Percentiles rank a stretch among this genome's conserved stretches.
Conservation (phyloP, 495 filamentous ascomycete genomes). For the Talaromyces liani region DNA sequence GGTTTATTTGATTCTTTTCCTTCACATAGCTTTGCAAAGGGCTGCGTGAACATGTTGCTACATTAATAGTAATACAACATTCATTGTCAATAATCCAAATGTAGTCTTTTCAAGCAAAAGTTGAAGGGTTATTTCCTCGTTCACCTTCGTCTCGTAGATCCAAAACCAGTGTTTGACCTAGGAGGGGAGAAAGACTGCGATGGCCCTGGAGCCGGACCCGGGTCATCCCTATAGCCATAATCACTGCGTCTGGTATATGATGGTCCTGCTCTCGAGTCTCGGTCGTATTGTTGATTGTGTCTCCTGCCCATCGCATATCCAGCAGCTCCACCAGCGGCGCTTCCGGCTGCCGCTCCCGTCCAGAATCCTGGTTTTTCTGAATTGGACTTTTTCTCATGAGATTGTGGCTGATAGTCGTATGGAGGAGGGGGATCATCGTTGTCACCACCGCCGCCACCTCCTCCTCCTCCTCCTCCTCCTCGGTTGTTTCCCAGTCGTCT, state of each 20-base stretch:
- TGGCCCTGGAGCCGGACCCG: neutral
- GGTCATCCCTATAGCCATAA: neutral
- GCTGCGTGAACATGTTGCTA: neutral
- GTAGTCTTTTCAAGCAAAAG: neutral
- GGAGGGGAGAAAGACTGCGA: constrained; percentile 32
- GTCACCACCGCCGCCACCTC: constrained; percentile 45
- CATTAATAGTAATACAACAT: neutral
- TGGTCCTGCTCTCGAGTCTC: neutral
- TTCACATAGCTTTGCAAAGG: neutral
- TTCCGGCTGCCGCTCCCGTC: constrained; percentile 66
- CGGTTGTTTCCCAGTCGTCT: constrained; percentile 28
- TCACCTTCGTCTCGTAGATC: constrained; percentile 73
- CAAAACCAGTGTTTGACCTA: constrained; percentile 81
- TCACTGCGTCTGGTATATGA: constrained; percentile 3
- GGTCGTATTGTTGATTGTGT: constrained; percentile 14
- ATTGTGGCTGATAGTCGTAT: constrained; percentile 50
- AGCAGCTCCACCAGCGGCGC: constrained; percentile 62
- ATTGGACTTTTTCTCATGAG: constrained; percentile 20
- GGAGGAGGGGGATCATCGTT: constrained; percentile 50
- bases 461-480: constrained; percentile 39
- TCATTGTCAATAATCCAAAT: neutral
- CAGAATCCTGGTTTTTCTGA: constrained; percentile 82
- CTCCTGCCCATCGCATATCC: constrained; percentile 42
- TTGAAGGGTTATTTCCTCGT: neutral
- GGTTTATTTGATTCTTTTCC: neutral